Evolutionary conservation across 2,329 filamentous ascomycete species (phyloP).

Genomic region (Colletotrichum chlorophyti): DNA sequence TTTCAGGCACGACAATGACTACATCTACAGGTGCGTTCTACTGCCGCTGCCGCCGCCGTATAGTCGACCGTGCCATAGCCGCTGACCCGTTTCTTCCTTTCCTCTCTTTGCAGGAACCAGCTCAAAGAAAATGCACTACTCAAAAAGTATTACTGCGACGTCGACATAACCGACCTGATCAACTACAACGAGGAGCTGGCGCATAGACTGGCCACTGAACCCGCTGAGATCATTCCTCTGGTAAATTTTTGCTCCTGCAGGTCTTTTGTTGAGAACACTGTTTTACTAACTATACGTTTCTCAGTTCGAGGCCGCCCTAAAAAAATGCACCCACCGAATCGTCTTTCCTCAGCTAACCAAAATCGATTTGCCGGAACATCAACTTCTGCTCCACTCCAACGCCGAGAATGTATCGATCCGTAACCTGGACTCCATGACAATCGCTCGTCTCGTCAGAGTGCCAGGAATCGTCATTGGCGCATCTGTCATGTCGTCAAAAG

Average conservation of each 20-base stretch:
- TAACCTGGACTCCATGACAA: conserved; percentile 89
- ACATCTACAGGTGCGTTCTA: conserved; percentile 82
- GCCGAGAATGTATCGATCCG: conserved; percentile 92
- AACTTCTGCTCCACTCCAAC: conserved; percentile 92
- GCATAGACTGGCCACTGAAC: conserved; percentile 86
- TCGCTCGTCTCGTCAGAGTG: conserved; percentile 93
- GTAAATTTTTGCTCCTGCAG: conserved; percentile 59
- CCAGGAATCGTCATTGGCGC: conserved; percentile 98
- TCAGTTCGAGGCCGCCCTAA: conserved; percentile 89
- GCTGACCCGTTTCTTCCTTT: conserved; percentile 25
- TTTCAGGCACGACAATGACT: conserved; percentile 92
- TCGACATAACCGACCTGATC: conserved; percentile 95
- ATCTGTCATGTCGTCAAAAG: conserved; percentile 95
- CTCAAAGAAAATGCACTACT: conserved; percentile 92
- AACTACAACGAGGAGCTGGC: conserved; percentile 96
- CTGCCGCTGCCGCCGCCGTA: neutral
- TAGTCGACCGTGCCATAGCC: neutral
- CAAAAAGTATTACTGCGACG: conserved; percentile 94
- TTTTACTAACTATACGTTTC: conserved; percentile 4
- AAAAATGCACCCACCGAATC: conserved; percentile 91
- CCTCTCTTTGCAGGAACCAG: conserved; percentile 73
- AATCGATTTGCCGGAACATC: conserved; percentile 82
- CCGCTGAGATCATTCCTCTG: conserved; percentile 89
- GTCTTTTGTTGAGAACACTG: neutral
- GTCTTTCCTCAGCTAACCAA: conserved; percentile 79